Percentiles rank a stretch among this genome's conserved stretches.
Conservation (phyloP, 2,329 filamentous ascomycete genomes). For the Elsinoe batatas region DNA sequence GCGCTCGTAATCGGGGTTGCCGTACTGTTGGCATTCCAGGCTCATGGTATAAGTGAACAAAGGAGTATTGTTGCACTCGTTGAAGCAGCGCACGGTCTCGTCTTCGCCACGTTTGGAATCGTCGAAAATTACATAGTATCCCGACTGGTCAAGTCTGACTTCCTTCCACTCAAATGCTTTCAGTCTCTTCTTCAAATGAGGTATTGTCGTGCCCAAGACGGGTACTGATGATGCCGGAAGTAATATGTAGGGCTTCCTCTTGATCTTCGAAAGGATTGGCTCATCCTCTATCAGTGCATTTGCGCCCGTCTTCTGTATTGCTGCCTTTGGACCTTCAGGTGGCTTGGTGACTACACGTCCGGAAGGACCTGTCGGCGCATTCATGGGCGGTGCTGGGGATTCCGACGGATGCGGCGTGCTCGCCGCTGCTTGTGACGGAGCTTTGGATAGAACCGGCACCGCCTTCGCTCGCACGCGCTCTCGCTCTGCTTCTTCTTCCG, state of each 20-base stretch:
- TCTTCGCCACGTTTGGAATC: constrained; percentile 65
- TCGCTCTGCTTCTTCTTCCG: constrained; percentile 42
- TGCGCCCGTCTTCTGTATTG: constrained; percentile 34
- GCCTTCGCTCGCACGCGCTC: constrained; percentile 26
- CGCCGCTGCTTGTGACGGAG: constrained; percentile 18
- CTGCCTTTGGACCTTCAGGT: constrained; percentile 29
- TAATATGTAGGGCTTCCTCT: constrained; percentile 79
- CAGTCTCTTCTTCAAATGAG: constrained; percentile 81
- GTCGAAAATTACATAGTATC: constrained; percentile 88
- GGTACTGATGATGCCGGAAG: constrained; percentile 81
- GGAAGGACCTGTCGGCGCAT: constrained; percentile 77
- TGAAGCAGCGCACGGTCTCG: constrained; percentile 72
- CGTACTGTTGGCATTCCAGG: constrained; percentile 71
- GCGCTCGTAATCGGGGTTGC: constrained; percentile 53
- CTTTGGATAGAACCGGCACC: constrained; percentile 20
- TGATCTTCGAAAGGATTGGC: constrained; percentile 58
- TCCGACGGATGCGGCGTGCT: constrained; percentile 30
- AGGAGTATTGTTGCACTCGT: constrained; percentile 65
- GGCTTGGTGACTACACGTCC: constrained; percentile 35
- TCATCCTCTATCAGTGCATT: constrained; percentile 54
- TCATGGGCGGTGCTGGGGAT: constrained; percentile 60
- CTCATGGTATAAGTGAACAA: constrained; percentile 90
- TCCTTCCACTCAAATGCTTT: constrained; percentile 74
- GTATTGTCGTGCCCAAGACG: constrained; percentile 71
- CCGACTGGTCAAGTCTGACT: constrained; percentile 71